Evolutionary conservation across 169 alveolate genomes (phyloP).

Genomic region (Cryptosporidium xiaoi): DNA sequence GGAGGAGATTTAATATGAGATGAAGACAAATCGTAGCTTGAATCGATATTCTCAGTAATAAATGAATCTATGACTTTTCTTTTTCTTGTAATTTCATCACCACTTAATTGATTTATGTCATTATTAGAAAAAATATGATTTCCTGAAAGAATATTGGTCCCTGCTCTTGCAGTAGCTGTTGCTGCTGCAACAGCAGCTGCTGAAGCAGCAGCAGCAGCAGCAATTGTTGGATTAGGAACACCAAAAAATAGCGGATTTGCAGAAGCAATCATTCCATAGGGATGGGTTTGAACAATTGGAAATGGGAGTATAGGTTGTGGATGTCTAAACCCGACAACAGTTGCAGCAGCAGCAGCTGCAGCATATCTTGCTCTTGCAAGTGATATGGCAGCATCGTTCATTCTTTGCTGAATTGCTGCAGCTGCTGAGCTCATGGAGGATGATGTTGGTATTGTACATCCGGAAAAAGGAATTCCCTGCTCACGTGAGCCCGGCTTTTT

Average conservation of each 20-base stretch:
- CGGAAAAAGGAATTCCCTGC: slow-evolving; percentile 10
- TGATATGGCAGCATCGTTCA: slow-evolving; percentile 71
- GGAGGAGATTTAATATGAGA: slow-evolving; percentile 30
- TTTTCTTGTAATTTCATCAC: neutral
- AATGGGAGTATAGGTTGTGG: slow-evolving; percentile 69
- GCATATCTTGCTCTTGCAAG: slow-evolving; percentile 74
- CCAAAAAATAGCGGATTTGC: slow-evolving; percentile 62
- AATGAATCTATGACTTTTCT: slow-evolving; percentile 16
- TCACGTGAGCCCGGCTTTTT: neutral
- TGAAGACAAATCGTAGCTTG: neutral
- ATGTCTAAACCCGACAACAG: slow-evolving; percentile 68
- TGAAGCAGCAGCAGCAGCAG: slow-evolving; percentile 45
- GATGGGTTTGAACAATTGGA: slow-evolving; percentile 34
- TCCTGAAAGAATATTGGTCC: neutral
- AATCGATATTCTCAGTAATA: slow-evolving; percentile 15
- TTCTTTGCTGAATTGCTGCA: slow-evolving; percentile 62
- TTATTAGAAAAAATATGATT: neutral
- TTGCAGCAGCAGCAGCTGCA: slow-evolving; percentile 68
- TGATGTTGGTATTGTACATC: slow-evolving; percentile 44
- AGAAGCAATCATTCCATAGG: slow-evolving; percentile 36
- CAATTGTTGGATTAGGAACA: slow-evolving; percentile 44
- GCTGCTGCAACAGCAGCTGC: slow-evolving; percentile 5
- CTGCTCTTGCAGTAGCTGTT: slow-evolving; percentile 8
- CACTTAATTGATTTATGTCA: neutral
- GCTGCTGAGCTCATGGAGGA: slow-evolving; percentile 70